Evolutionary conservation across 768 basidiomycete species (phyloP).

Genomic region (Leccinellum albellum): DNA sequence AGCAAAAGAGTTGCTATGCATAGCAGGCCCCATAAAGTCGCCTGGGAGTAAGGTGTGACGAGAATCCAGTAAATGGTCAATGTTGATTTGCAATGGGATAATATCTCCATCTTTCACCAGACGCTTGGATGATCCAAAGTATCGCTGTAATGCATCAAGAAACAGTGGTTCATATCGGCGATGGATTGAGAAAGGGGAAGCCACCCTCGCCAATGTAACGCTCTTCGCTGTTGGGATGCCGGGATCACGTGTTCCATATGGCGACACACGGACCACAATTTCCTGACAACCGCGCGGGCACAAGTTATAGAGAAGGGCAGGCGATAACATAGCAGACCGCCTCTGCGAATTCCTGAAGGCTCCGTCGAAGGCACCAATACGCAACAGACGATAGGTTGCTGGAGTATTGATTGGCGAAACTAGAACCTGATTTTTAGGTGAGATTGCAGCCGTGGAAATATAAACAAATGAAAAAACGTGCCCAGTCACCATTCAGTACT

Average conservation of each 20-base stretch:
- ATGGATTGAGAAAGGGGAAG: conserved; percentile 67
- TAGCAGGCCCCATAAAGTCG: conserved; percentile 1
- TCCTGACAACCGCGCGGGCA: conserved; percentile 26
- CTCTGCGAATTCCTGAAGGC: conserved; percentile 35
- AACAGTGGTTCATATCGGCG: conserved; percentile 61
- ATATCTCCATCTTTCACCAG: conserved; percentile 74
- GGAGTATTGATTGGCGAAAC: conserved; percentile 35
- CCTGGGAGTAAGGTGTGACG: neutral
- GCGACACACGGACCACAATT: conserved; percentile 47
- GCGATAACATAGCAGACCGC: conserved; percentile 37
- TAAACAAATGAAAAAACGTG: conserved; percentile 27
- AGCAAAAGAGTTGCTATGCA: conserved; percentile 32
- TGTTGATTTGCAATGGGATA: conserved; percentile 60
- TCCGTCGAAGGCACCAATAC: conserved; percentile 51
- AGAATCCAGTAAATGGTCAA: conserved; percentile 37
- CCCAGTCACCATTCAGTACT: conserved; percentile 76
- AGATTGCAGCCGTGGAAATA: neutral
- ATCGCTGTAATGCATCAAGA: conserved; percentile 54
- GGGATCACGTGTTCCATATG: conserved; percentile 57
- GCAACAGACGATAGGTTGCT: conserved; percentile 48
- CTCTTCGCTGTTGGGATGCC: conserved; percentile 63
- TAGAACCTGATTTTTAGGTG: conserved; percentile 43
- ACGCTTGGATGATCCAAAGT: conserved; percentile 53
- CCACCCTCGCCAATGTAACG: conserved; percentile 76
- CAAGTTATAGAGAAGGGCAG: conserved; percentile 54